These are phyloP conservation scores for Cordyceps cateniannulata DNA, from an alignment of 2,329 filamentous ascomycete species.

Conservation along the genomic window DNA sequence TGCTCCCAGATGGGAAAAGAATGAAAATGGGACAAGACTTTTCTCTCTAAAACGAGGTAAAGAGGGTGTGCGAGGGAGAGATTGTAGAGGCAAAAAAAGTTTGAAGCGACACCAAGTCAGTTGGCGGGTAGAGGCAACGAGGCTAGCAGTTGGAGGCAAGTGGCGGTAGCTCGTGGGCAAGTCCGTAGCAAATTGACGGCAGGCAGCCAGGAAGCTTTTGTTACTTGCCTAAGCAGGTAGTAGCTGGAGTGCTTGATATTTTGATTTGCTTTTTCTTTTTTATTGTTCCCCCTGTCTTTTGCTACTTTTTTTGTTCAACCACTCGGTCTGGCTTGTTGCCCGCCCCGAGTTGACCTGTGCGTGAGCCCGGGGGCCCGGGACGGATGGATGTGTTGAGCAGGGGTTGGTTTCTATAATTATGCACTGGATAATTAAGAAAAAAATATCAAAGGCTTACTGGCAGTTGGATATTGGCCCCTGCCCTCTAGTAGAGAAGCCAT, in stretches of 20 bases:
- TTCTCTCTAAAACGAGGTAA: neutral
- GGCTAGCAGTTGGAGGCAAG: neutral
- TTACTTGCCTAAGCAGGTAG: neutral
- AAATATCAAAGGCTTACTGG: neutral
- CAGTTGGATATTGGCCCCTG: neutral
- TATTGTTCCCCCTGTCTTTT: neutral
- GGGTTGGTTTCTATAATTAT: neutral
- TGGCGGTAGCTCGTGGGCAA: neutral
- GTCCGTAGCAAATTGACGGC: neutral
- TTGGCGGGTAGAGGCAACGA: neutral
- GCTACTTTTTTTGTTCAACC: neutral
- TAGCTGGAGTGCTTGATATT: neutral
- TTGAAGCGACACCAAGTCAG: neutral
- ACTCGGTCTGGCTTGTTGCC: neutral
- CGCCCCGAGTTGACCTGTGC: neutral
- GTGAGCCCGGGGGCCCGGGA: neutral
- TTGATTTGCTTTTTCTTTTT: neutral
- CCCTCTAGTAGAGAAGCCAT: neutral
- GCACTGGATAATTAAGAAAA: neutral
- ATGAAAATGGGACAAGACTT: neutral
- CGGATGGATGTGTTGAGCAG: neutral
- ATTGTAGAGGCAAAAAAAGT: constrained; percentile 1
- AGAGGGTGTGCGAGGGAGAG: neutral
- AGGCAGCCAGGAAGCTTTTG: neutral
- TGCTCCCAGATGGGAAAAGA: neutral